These are phyloP conservation scores for Helotiales sp. DNA, from an alignment of 2,329 filamentous ascomycete species.

Conservation along the genomic window DNA sequence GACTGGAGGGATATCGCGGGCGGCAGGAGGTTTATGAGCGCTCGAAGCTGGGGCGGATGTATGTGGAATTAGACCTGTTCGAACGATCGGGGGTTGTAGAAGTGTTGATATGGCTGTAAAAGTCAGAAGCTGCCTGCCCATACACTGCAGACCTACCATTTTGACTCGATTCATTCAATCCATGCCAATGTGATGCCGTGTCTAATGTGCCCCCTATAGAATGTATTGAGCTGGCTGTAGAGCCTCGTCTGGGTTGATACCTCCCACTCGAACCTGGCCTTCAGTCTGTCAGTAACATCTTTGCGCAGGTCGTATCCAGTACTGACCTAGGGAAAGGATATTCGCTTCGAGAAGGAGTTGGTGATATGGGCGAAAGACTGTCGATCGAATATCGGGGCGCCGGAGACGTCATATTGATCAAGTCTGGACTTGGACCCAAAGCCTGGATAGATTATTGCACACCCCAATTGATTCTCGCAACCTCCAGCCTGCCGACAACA, in stretches of 20 bases:
- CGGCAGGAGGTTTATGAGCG: conserved; percentile 80
- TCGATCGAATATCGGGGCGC: conserved; percentile 53
- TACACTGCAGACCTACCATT: conserved; percentile 64
- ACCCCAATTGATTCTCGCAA: conserved; percentile 5
- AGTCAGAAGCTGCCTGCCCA: conserved; percentile 16
- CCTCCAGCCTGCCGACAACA: conserved; percentile 35
- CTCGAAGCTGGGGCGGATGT: conserved; percentile 71
- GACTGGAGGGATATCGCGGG: conserved; percentile 91
- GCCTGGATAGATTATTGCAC: background rate
- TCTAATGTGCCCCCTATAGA: conserved; percentile 88
- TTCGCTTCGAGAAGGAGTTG: conserved; percentile 48
- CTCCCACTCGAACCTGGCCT: conserved; percentile 41
- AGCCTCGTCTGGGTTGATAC: conserved; percentile 70
- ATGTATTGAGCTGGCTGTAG: conserved; percentile 84
- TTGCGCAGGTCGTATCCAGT: background rate
- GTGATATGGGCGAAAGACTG: conserved; percentile 50
- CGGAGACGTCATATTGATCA: conserved; percentile 47
- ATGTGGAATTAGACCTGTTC: conserved; percentile 84
- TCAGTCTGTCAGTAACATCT: conserved; percentile 39
- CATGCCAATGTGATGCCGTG: conserved; percentile 60
- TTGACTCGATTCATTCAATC: conserved; percentile 75
- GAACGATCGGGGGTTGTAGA: conserved; percentile 87
- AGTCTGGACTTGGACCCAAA: no score
- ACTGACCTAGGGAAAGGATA: conserved; percentile 60
- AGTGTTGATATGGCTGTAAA: conserved; percentile 83